A percentile compares a stretch with the other conserved stretches of the same genome.
These are phyloP conservation scores for Xylariales sp. DNA, from an alignment of 2,329 filamentous ascomycete species.

Conservation along the genomic window DNA sequence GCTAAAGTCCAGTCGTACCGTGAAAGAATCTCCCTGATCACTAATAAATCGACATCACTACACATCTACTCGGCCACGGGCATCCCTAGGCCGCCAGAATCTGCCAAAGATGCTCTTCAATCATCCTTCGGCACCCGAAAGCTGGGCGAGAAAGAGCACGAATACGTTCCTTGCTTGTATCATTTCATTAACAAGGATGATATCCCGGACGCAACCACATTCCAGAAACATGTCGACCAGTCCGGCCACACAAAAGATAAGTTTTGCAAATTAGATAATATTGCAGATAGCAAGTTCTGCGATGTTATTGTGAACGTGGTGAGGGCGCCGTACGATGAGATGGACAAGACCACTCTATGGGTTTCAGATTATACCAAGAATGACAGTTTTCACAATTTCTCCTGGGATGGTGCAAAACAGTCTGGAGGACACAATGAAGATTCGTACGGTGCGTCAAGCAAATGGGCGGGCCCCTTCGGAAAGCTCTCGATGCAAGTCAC, in stretches of 20 bases:
- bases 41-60: constrained; percentile 57
- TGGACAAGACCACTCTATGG: constrained; percentile 71
- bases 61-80: constrained; percentile 56
- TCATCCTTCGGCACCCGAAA: constrained; percentile 36
- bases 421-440: constrained; percentile 61
- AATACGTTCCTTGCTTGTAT: constrained; percentile 62
- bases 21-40: constrained; percentile 57
- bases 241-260: constrained; percentile 65
- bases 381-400: constrained; percentile 66
- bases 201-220: constrained; percentile 59
- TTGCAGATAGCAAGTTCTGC: constrained; percentile 67
- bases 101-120: constrained; percentile 52
- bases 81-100: constrained; percentile 55
- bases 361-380: constrained; percentile 88
- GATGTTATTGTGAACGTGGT: constrained; percentile 80
- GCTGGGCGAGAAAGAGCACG: constrained; percentile 49
- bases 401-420: constrained; percentile 47
- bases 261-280: constrained; percentile 73
- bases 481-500: constrained; percentile 77
- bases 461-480: constrained; percentile 82
- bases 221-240: constrained; percentile 52
- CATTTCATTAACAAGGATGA: constrained; percentile 56
- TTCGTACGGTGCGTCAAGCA: constrained; percentile 55
- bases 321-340: constrained; percentile 56
- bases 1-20: constrained; percentile 60